phyloP scores from a whole-genome alignment of 176 grass and related monocot species.

The Bromus sterilis region DNA sequence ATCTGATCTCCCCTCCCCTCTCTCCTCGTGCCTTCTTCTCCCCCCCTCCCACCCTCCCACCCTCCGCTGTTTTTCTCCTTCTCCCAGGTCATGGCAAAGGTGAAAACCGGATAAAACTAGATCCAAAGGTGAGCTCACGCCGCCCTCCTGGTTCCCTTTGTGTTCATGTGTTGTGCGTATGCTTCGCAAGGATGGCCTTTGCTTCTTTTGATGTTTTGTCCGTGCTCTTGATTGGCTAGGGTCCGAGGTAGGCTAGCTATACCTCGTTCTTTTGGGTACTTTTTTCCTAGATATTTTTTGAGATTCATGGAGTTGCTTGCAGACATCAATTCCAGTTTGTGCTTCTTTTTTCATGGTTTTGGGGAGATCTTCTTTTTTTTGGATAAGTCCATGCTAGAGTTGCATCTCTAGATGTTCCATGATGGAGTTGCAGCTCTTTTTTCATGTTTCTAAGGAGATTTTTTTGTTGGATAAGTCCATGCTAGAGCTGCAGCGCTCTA shows the following conservation, averaged over 20 bases:
- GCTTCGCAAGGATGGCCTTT: background rate
- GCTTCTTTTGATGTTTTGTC: no score
- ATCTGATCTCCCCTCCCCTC: constrained; percentile 9
- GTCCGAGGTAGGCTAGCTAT: background rate
- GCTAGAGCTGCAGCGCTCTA: background rate
- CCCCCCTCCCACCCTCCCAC: background rate
- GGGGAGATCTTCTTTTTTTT: background rate
- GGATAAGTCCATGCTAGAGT: background rate
- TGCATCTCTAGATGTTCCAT: no score
- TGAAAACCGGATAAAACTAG: constrained; percentile 14
- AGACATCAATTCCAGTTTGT: constrained; percentile 32
- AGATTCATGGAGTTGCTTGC: background rate
- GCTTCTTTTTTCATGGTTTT: background rate
- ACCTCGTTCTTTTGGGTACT: background rate
- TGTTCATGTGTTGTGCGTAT: background rate
- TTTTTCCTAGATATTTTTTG: background rate
- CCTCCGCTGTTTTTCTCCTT: background rate
- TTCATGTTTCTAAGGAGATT: background rate
- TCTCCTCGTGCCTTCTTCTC: background rate
- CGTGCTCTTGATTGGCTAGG: background rate
- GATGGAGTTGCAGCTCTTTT: background rate
- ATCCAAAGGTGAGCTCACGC: constrained; percentile 48
- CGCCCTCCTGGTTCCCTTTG: background rate
- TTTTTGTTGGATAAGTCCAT: background rate
- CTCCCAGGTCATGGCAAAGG: constrained; percentile 45